A percentile compares a stretch with the other conserved stretches of the same genome.
phyloP scores from a whole-genome alignment of 768 basidiomycete genomes.

The Leccinum obscurum region DNA sequence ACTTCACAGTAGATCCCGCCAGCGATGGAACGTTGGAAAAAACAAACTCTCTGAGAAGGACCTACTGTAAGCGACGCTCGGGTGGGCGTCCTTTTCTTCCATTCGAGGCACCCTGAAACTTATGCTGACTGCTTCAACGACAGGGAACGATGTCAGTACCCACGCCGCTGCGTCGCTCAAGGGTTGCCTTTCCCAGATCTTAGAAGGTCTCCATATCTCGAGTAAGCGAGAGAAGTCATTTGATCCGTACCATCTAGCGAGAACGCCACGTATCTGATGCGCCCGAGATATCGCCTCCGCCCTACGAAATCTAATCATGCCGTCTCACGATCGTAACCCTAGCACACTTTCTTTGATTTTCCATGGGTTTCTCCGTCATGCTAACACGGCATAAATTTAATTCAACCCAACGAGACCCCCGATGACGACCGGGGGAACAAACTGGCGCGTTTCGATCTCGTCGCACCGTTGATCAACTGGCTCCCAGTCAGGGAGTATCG shows the following conservation, averaged over 20 bases:
- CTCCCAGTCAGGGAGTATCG: neutral
- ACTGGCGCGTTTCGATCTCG: neutral
- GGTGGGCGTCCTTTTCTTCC: neutral
- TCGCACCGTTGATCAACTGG: neutral
- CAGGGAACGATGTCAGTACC: neutral
- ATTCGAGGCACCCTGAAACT: neutral
- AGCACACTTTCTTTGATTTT: neutral
- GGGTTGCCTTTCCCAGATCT: neutral
- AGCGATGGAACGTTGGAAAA: neutral
- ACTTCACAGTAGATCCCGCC: neutral
- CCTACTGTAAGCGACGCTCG: neutral
- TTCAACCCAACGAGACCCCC: too few relatives aligned
- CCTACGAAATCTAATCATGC: neutral
- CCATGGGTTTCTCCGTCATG: neutral
- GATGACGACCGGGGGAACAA: neutral
- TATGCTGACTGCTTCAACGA: neutral
- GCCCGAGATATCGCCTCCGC: neutral
- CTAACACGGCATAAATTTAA: neutral
- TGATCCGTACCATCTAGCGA: slow-evolving; percentile 10
- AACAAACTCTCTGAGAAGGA: neutral
- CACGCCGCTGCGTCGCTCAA: neutral
- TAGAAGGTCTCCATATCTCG: neutral
- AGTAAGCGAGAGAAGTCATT: slow-evolving; percentile 16
- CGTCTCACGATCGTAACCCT: neutral
- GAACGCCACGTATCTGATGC: slow-evolving; percentile 6